Conservation (phyloP, 2,329 filamentous ascomycete genomes). For the Arthrobotrys sphaeroides region DNA sequence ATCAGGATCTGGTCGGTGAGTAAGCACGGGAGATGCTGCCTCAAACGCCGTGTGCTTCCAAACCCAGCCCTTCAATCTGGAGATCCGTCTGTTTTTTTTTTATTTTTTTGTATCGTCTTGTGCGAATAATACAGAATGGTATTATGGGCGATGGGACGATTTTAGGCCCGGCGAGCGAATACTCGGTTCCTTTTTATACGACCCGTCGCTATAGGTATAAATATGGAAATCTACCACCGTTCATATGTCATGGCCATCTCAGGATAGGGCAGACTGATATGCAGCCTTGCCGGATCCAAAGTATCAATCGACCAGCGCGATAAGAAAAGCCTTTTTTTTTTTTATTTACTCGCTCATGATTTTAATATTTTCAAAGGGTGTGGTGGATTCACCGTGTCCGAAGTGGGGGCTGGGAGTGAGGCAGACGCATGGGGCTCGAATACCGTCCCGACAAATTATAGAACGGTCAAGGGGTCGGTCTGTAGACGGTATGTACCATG, state of each 20-base stretch:
- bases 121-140: slow-evolving; percentile 11
- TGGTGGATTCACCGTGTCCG: background rate
- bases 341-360: background rate
- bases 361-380: background rate
- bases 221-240: background rate
- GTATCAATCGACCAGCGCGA: slow-evolving; percentile 2
- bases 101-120: background rate
- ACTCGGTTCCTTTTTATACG: slow-evolving; percentile 12
- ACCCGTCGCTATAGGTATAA: background rate
- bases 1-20: background rate
- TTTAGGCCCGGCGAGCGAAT: slow-evolving; percentile 16
- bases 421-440: background rate
- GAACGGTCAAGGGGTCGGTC: background rate
- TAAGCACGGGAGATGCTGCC: slow-evolving; percentile 23
- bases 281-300: slow-evolving; percentile 40
- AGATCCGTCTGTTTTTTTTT: slow-evolving; percentile 1
- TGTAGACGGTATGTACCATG: slow-evolving; percentile 9
- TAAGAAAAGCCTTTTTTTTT: slow-evolving; percentile 8
- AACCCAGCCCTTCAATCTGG: slow-evolving; percentile 34
- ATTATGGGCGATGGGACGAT: background rate
- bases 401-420: slow-evolving; percentile 1
- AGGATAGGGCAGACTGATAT: slow-evolving; percentile 22
- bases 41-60: slow-evolving; percentile 46
- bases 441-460: background rate
- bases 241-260: slow-evolving; percentile 8